A percentile compares a stretch with the other conserved stretches of the same genome.
These are phyloP conservation scores for Crassisporium funariophilum DNA, from an alignment of 768 basidiomycete species.

Conservation along the genomic window DNA sequence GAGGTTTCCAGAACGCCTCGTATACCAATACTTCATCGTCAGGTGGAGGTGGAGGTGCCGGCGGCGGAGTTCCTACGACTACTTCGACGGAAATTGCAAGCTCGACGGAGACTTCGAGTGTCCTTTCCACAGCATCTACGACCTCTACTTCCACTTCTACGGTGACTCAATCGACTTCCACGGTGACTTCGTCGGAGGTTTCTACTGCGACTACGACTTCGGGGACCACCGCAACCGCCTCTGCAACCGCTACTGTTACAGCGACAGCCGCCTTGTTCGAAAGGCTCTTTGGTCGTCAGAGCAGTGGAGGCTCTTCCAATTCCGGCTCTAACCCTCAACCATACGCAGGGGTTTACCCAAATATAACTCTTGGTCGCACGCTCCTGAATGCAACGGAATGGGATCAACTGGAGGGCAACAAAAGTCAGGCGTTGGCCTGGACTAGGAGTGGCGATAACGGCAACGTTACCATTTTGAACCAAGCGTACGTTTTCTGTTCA, in stretches of 20 bases:
- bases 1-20: constrained; percentile 41
- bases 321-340: constrained; percentile 21
- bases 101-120: constrained; percentile 7
- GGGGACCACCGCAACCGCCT: neutral
- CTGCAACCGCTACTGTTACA: constrained; percentile 3
- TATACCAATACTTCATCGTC: constrained; percentile 15
- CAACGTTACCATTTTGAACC: constrained; percentile 48
- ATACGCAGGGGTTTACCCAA: constrained; percentile 47
- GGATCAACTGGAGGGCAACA: constrained; percentile 59
- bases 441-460: constrained; percentile 19
- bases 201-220: constrained; percentile 2
- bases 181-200: neutral
- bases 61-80: constrained; percentile 14
- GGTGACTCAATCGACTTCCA: too few species aligned
- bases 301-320: constrained; percentile 1
- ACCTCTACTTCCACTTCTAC: too few species aligned
- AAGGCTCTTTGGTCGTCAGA: constrained; percentile 10
- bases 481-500: constrained; percentile 35
- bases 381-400: constrained; percentile 51
- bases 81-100: neutral
- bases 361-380: constrained; percentile 65
- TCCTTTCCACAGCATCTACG: too few species aligned
- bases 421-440: constrained; percentile 54
- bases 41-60: too few species aligned
- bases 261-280: constrained; percentile 12